A percentile compares a stretch with the other conserved stretches of the same genome.
phyloP scores from a whole-genome alignment of 1,139 yeast species.

The Geotrichum candidum region DNA sequence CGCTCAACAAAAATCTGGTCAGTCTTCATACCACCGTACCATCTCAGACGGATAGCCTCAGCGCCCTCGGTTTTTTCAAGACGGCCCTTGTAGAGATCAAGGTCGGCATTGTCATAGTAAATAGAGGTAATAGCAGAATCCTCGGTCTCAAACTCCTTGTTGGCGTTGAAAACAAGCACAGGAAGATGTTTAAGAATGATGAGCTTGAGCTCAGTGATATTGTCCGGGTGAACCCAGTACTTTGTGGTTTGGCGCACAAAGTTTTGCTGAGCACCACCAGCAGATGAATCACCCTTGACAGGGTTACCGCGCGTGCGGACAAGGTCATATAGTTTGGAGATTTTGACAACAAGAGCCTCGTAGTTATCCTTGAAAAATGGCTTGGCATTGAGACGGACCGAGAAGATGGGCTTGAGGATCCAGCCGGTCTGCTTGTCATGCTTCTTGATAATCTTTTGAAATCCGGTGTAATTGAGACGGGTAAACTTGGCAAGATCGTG shows the following conservation, averaged over 20 bases:
- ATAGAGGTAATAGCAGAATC: slow-evolving; percentile 96
- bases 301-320: slow-evolving; percentile 96
- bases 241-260: slow-evolving; percentile 97
- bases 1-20: slow-evolving; percentile 93
- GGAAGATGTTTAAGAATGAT: slow-evolving; percentile 91
- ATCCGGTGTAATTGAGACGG: slow-evolving; percentile 89
- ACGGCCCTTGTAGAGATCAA: slow-evolving; percentile 91
- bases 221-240: slow-evolving; percentile 98
- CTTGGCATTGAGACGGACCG: slow-evolving; percentile 83
- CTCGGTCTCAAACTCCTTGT: slow-evolving; percentile 89
- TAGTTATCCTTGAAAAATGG: slow-evolving; percentile 95
- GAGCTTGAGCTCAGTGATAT: slow-evolving; percentile 92
- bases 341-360: slow-evolving; percentile 79
- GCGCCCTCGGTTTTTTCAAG: slow-evolving; percentile 97
- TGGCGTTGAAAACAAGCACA: slow-evolving; percentile 90
- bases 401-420: slow-evolving; percentile 83
- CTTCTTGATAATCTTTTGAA: slow-evolving; percentile 90
- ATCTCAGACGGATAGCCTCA: slow-evolving; percentile 93
- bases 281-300: slow-evolving; percentile 85
- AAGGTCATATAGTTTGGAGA: slow-evolving; percentile 81
- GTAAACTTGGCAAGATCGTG: slow-evolving; percentile 94
- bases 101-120: slow-evolving; percentile 80
- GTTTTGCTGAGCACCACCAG: slow-evolving; percentile 97
- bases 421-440: slow-evolving; percentile 88
- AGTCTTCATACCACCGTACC: slow-evolving; percentile 97